Evolutionary conservation across 176 grass and related monocot genomes (phyloP).

Genomic region (Hyparrhenia diplandra): DNA sequence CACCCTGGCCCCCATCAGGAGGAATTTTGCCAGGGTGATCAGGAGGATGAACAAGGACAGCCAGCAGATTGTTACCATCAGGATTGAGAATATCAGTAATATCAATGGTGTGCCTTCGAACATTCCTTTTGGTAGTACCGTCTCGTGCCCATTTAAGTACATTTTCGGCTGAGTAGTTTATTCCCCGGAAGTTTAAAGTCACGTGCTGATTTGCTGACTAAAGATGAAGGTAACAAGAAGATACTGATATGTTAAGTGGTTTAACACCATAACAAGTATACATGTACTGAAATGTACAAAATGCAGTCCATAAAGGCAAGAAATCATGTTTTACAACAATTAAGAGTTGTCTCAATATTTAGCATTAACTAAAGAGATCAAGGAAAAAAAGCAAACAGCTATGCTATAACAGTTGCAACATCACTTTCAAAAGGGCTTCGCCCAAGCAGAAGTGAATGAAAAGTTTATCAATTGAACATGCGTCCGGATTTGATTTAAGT

Average conservation of each 20-base stretch:
- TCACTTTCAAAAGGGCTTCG: not conserved
- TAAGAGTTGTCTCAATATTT: slow-evolving; percentile 9
- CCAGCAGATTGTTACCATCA: slow-evolving; percentile 76
- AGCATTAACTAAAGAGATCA: not conserved
- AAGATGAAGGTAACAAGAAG: slow-evolving; percentile 11
- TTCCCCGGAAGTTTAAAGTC: slow-evolving; percentile 84
- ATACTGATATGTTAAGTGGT: not conserved
- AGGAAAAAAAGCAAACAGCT: not conserved
- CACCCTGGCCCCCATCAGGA: slow-evolving; percentile 78
- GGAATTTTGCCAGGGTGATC: slow-evolving; percentile 96
- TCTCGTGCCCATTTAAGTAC: slow-evolving; percentile 82
- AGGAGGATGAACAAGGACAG: slow-evolving; percentile 89
- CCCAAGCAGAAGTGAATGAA: slow-evolving; percentile 8
- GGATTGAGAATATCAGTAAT: slow-evolving; percentile 82
- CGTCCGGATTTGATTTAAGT: not conserved
- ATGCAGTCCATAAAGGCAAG: not conserved
- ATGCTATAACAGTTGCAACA: not conserved
- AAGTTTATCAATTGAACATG: not conserved
- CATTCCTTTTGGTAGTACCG: slow-evolving; percentile 92
- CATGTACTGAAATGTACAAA: not conserved
- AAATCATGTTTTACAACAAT: not conserved
- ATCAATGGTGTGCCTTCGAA: slow-evolving; percentile 82
- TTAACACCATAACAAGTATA: slow-evolving; percentile 1
- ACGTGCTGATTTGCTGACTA: slow-evolving; percentile 74
- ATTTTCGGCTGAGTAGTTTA: slow-evolving; percentile 96